These are phyloP conservation scores for Trypanosoma mega DNA, from an alignment of 208 protist species.

Conservation along the genomic window DNA sequence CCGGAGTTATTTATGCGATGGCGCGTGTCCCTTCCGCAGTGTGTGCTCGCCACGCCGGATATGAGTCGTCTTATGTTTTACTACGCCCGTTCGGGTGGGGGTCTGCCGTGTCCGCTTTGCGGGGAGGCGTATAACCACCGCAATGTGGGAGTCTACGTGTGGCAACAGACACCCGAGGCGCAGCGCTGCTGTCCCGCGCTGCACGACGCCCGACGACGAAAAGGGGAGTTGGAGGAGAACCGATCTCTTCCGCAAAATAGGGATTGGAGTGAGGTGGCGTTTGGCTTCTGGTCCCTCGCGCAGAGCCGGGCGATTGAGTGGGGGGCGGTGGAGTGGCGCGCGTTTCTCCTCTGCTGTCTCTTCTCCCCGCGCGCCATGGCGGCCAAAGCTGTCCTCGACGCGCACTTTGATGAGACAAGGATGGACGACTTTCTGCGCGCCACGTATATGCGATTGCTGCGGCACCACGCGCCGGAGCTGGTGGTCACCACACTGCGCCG, in stretches of 20 bases:
- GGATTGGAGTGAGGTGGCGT: conserved; percentile 74
- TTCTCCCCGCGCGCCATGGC: conserved; percentile 68
- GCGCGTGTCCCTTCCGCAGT: conserved; percentile 79
- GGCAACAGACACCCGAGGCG: conserved; percentile 75
- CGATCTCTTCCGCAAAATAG: conserved; percentile 64
- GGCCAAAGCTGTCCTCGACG: conserved; percentile 61
- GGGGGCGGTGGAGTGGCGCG: conserved; percentile 83
- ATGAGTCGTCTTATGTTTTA: conserved; percentile 90
- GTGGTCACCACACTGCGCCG: conserved; percentile 32
- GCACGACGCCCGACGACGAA: conserved; percentile 48
- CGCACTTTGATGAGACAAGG: conserved; percentile 27
- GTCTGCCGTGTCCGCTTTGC: conserved; percentile 73
- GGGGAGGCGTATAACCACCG: conserved; percentile 88
- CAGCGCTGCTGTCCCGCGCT: conserved; percentile 83
- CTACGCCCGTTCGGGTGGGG: conserved; percentile 76
- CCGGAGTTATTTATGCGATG: conserved; percentile 83
- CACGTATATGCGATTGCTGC: conserved; percentile 73
- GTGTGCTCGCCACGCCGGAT: conserved; percentile 86
- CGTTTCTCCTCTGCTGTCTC: conserved; percentile 84
- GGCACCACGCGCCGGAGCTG: conserved; percentile 64
- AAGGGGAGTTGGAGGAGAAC: conserved; percentile 81
- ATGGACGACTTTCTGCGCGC: conserved; percentile 90
- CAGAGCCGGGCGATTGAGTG: conserved; percentile 74
- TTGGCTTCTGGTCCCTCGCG: conserved; percentile 65
- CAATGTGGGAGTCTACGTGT: conserved; percentile 77